Evolutionary conservation across 2,329 filamentous ascomycete genomes (phyloP).

Genomic region (Neoarthrinium moseri): DNA sequence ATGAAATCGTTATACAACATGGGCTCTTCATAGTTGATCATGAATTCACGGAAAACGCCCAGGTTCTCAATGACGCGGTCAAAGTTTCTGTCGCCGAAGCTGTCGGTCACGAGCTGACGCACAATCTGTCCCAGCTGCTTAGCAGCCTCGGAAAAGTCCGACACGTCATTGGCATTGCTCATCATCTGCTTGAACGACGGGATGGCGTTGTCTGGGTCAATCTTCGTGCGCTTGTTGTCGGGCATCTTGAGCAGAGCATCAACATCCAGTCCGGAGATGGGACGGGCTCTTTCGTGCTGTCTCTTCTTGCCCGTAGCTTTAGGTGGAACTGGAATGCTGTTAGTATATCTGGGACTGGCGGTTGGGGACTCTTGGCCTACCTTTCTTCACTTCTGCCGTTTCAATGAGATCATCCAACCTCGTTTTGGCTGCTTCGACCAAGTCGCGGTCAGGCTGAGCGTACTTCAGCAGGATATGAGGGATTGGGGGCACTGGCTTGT

Average conservation of each 20-base stretch:
- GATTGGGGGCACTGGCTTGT: slow-evolving; percentile 59
- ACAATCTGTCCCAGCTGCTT: slow-evolving; percentile 76
- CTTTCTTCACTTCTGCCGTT: slow-evolving; percentile 80
- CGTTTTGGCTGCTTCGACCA: slow-evolving; percentile 56
- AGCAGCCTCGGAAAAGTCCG: slow-evolving; percentile 64
- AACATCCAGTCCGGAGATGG: slow-evolving; percentile 86
- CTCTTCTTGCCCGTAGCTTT: slow-evolving; percentile 72
- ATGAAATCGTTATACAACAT: slow-evolving; percentile 75
- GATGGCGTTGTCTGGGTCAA: slow-evolving; percentile 70
- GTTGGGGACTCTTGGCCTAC: slow-evolving; percentile 33
- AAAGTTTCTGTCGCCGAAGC: slow-evolving; percentile 75
- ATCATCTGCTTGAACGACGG: slow-evolving; percentile 88
- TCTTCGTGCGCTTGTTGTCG: slow-evolving; percentile 31
- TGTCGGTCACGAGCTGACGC: slow-evolving; percentile 65
- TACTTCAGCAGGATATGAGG: slow-evolving; percentile 69
- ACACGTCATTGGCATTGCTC: slow-evolving; percentile 55
- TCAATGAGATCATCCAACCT: slow-evolving; percentile 65
- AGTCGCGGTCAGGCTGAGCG: slow-evolving; percentile 66
- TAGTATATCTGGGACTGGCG: slow-evolving; percentile 20
- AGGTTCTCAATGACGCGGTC: slow-evolving; percentile 73
- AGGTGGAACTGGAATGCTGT: slow-evolving; percentile 61
- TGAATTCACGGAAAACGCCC: slow-evolving; percentile 73
- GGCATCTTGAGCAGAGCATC: slow-evolving; percentile 64
- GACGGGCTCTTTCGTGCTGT: slow-evolving; percentile 63
- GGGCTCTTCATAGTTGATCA: slow-evolving; percentile 74